Evolutionary conservation across 2,329 filamentous ascomycete genomes (phyloP), one percentile per base, ranked within the genome.

Genomic region (Alternaria triticimaculans): DNA sequence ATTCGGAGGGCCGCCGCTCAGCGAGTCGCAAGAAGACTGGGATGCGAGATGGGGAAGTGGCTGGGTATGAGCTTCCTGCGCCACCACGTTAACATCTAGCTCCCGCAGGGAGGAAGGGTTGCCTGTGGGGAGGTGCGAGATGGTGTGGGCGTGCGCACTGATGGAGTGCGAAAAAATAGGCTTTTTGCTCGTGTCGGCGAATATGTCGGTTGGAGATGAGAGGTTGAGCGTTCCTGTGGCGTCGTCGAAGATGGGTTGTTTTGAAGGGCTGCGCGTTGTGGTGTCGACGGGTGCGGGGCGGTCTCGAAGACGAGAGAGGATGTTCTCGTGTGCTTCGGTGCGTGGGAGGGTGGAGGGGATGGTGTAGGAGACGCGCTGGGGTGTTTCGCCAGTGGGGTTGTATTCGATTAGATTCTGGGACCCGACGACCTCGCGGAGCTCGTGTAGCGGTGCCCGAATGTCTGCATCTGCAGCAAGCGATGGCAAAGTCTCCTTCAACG

Each of bases 361-460:
- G n/a, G 88, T 85, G 80, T 98, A 99, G 56, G 89, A 85, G 28
- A 86, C 83, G 81, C 94, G 96, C 75, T 92, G 88, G 0, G 96
- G 96, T 1, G 96, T 98, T 50, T 91, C 86, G 55, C 96, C 95
- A 0, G 96, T 98, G 0, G 92, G 88, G 41, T 88, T 84, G 78
- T 98, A 98, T 76, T 97, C 94, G 57, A 89, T 86, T 56, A 98
- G 84, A 5, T 84, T 80, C 2, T 90, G 89, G 50, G 80, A 82
- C 15, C 86, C 82, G 50, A 97, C 88, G n/a, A 88, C 86, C 18
- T 89, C 85, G 8, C 93, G 89, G 25, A 99, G 87, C 50, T 89
- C 86, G 25, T 85, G 82, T 6, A 98, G 87, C 8, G 93, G 91
- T 69, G 89, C 86, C 65, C 90, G 88, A 11, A 96, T 80, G 10